Base-by-base conservation (phyloP, 2,329 filamentous ascomycete genomes). In the Byssochlamys sp. region DNA sequence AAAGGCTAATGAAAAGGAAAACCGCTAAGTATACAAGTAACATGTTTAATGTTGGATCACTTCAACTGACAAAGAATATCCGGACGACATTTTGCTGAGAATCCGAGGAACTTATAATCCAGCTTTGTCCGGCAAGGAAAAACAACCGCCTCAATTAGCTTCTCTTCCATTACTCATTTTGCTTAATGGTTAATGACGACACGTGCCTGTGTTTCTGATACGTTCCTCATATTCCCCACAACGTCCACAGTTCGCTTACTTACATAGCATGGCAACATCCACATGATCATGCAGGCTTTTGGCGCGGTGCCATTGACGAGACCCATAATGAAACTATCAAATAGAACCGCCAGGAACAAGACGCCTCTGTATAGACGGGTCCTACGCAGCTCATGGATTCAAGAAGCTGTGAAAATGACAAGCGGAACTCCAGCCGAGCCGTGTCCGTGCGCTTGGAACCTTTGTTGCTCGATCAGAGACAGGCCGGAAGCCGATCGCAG, bases 11-110 rank as follows among this genome's bases (percentile, higher is more conserved):
- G 57, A 71, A 57, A 57, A 69, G 55, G 54, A 73, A 61, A 10
- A 60, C 64, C 58, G 66, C 59, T 56, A 71, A 63, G 55, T 69
- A 67, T 29, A 72, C 60, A 56, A 60, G 62, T 61, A 69, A 66
- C 69, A 73, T 73, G 61, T 63, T 71, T 65, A 59, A 63, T 54
- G 60, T 59, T 63, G 60, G 55, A 52, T 56, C 59, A n/a, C 11
- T 27, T 39, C 19, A 25, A 55, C 14, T 12, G 9, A 9, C 28
- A 39, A 33, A n/a, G 5, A 27, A 28, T 53, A 25, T 25, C 33
- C 52, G 7, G 27, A 53, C 14, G 29, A 24, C 50, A 52, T 52
- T 27, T 28, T 24, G 3, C 9, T 28, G 49, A 26, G 49, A n/a
- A 26, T 51, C 49, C 25, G 49, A 28, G 27, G 49, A 51, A 51